Evolutionary conservation across 305 asterid species (phyloP).

Genomic region (Euphrasia arctica): DNA sequence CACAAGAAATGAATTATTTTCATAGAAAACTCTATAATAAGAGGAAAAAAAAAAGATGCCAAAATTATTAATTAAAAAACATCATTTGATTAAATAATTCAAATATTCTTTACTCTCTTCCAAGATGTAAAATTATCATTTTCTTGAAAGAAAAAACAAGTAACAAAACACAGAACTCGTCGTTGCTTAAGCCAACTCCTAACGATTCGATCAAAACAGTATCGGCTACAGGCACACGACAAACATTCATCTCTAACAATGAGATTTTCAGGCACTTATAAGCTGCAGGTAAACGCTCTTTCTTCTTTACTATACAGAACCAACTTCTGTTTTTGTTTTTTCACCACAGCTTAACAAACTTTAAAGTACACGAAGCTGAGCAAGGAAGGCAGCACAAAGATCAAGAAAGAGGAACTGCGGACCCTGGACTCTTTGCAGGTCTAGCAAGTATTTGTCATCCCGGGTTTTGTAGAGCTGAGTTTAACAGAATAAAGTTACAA

Average conservation of each 20-base stretch:
- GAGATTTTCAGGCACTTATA: background rate
- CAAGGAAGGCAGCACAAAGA: constrained; percentile 78
- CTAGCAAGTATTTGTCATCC: constrained; percentile 82
- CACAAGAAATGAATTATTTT: no score
- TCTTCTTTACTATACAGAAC: constrained; percentile 37
- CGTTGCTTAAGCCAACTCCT: constrained; percentile 47
- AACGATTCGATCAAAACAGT: constrained; percentile 38
- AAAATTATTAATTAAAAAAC: background rate
- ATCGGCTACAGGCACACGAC: constrained; percentile 38
- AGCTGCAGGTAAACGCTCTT: constrained; percentile 19
- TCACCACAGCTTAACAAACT: constrained; percentile 21
- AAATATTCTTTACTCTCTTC: no score
- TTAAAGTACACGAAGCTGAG: constrained; percentile 82
- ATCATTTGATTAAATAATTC: no score
- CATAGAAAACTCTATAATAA: no score
- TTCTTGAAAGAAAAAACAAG: constrained; percentile 15
- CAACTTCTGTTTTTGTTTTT: constrained; percentile 20
- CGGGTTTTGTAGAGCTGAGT: constrained; percentile 82
- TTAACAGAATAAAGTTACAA: background rate
- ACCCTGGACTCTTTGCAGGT: constrained; percentile 82
- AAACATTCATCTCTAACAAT: background rate
- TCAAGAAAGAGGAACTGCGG: constrained; percentile 79
- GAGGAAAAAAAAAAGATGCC: background rate
- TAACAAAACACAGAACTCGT: constrained; percentile 24
- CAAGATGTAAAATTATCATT: no score